Base-by-base conservation (phyloP, 2,329 filamentous ascomycete genomes). In the Fusarium continuum region DNA sequence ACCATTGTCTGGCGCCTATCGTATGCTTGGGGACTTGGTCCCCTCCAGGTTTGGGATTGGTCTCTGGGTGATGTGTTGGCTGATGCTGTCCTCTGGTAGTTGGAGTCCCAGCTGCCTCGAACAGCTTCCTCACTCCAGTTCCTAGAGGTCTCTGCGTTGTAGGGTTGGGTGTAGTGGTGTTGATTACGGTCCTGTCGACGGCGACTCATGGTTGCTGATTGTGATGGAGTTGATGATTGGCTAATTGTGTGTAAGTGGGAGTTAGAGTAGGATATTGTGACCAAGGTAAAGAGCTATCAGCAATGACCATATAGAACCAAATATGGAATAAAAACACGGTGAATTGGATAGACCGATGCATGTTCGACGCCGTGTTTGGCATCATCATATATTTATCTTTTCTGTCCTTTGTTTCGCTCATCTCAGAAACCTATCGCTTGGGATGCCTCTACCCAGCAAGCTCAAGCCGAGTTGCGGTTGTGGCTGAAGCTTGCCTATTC, bases 51-150 rank as follows among this genome's bases (percentile, higher is more conserved):
- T n/a, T 66, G 54, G 25, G 45, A 50, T 34, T 64, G 62, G 31
- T 67, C 63, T 40, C 47, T 64, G 9, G 67, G 63, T 25, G 69
- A 65, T 25, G 65, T 48, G 35, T 61, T 60, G 40, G 53, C 38
- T 20, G 63, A 65, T 32, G 54, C 52, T n/a, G 69, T 60, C 26
- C 51, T 51, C n/a, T 69, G 65, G 36, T 66, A 63, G 36, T 55
- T 65, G 20, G 67, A 70, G 26, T 68, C 65, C 61, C 67, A 69
- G 45, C 68, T 72, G 5, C 70, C 70, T 8, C 67, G 65, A 34
- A 71, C 59, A 5, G 68, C 68, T 31, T 72, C 70, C 8, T 70
- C 70, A 22, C 70, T 72, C 70, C 70, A 72, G n/a, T 71, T 66
- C 5, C 68, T 53, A 13, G 68, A 71, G 50, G 60, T 62, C n/a